Evolutionary conservation across 768 basidiomycete species (phyloP).

Genomic region (Termitomyces sp.): DNA sequence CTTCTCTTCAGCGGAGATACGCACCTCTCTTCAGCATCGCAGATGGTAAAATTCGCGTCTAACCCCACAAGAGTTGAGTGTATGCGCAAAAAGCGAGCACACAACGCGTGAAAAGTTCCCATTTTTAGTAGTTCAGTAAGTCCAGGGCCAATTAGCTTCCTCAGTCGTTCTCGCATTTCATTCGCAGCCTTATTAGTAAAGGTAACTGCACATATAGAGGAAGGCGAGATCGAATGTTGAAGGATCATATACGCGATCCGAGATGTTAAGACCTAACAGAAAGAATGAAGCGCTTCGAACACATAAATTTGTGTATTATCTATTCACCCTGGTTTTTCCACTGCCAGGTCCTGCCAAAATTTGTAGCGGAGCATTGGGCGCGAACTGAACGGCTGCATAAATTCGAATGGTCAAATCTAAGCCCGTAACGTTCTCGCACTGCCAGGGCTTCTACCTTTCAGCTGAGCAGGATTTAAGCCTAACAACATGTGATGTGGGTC

Average conservation of each 20-base stretch:
- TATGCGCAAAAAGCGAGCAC: conserved; percentile 65
- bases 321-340: conserved; percentile 59
- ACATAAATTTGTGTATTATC: no score
- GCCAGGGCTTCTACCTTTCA: conserved; percentile 5
- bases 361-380: conserved; percentile 60
- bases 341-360: conserved; percentile 78
- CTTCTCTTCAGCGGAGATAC: conserved; percentile 7
- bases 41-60: conserved; percentile 72
- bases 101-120: conserved; percentile 80
- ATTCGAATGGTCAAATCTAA: background rate
- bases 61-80: conserved; percentile 55
- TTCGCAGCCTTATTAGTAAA: conserved; percentile 90
- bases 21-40: conserved; percentile 76
- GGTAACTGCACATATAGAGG: conserved; percentile 70
- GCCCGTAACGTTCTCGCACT: conserved; percentile 13
- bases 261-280: conserved; percentile 50
- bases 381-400: conserved; percentile 56
- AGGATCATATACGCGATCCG: conserved; percentile 64
- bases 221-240: conserved; percentile 42
- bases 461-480: conserved; percentile 10
- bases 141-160: conserved; percentile 58
- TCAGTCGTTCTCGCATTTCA: conserved; percentile 75
- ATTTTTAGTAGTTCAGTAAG: conserved; percentile 46
- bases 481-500: conserved; percentile 20
- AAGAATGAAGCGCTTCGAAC: background rate